These are phyloP conservation scores for Pleurotus pulmonarius DNA, from an alignment of 768 basidiomycete species.

Conservation along the genomic window DNA sequence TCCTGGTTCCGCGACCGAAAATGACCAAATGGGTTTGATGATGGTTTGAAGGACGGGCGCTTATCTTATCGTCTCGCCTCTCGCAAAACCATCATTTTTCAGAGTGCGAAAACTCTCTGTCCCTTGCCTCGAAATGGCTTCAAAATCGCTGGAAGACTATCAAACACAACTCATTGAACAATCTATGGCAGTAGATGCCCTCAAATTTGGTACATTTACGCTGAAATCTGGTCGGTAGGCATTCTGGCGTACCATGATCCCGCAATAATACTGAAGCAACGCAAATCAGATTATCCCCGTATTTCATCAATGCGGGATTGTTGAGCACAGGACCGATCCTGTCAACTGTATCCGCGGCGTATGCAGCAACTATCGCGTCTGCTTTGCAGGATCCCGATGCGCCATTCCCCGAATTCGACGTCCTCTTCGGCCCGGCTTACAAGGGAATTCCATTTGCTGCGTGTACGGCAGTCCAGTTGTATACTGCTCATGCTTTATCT, in stretches of 20 bases:
- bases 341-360: conserved; percentile 71
- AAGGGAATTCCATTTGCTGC: conserved; percentile 96
- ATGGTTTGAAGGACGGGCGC: not conserved
- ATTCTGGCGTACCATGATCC: not conserved
- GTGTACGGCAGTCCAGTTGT: conserved; percentile 72
- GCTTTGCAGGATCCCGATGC: conserved; percentile 31
- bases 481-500: conserved; percentile 53
- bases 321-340: conserved; percentile 83
- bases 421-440: conserved; percentile 96
- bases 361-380: conserved; percentile 72
- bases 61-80: not conserved
- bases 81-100: not conserved
- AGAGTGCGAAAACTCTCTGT: conserved; percentile 1
- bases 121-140: conserved; percentile 18
- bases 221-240: conserved; percentile 92
- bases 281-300: conserved; percentile 72
- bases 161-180: conserved; percentile 67
- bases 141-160: conserved; percentile 37
- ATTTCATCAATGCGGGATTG: conserved; percentile 95
- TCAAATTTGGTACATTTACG: conserved; percentile 89
- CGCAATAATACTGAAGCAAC: conserved; percentile 5
- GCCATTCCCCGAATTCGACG: conserved; percentile 55
- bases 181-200: conserved; percentile 65
- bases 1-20: no score
- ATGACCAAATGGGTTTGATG: no score